Base-by-base conservation (phyloP, 495 filamentous ascomycete species). In the Cladorrhinum samala region DNA sequence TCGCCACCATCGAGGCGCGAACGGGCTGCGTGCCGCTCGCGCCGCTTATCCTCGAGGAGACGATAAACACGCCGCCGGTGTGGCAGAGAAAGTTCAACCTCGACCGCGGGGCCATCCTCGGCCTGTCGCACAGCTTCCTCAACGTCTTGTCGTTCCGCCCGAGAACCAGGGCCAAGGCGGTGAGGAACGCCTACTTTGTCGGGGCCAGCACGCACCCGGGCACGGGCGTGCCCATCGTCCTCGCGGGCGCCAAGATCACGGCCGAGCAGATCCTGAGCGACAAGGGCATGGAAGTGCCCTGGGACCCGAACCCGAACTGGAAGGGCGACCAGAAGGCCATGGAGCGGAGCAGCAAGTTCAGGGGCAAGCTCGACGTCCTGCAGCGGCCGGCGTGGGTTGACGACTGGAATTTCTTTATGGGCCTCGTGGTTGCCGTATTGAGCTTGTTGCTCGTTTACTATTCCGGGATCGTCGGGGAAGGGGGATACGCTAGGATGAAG, bases 181-280 rank as follows among this genome's bases (percentile, higher is more conserved):
- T 86, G 20, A 50, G 68, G 9, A 65, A 71, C 7, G 59, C 77
- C 42, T 84, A 83, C 56, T 87, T 88, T 63, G 85, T 87, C 1
- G 85, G 85, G 14, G 84, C 84, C 1, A 81, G 75, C 56, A 85
- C 84, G 43, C 84, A 88, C 73, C 85, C 85, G 0, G 85, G 84
- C 1, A 86, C 85, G 0, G 85, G 85, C 0, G 85, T 88, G 44
- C 85, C 85, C 21, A 84, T 87, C 51, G 77, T 79, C 41, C 67
- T 88, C 11, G 82, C 83, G 0, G 84, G 85, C 3, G 74, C 77
- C 1, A 82, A 78, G 66, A 72, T 88, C 51, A 81, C 82, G 0
- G 68, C 68, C 38, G 77, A 80, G 63, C 72, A 85, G 67, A 72
- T 87, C 1, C 57, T 81, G 5, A 65, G 64, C 30, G 75, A 76